phyloP scores from a whole-genome alignment of 2,329 filamentous ascomycete genomes.

The Teratosphaeriaceae sp. region DNA sequence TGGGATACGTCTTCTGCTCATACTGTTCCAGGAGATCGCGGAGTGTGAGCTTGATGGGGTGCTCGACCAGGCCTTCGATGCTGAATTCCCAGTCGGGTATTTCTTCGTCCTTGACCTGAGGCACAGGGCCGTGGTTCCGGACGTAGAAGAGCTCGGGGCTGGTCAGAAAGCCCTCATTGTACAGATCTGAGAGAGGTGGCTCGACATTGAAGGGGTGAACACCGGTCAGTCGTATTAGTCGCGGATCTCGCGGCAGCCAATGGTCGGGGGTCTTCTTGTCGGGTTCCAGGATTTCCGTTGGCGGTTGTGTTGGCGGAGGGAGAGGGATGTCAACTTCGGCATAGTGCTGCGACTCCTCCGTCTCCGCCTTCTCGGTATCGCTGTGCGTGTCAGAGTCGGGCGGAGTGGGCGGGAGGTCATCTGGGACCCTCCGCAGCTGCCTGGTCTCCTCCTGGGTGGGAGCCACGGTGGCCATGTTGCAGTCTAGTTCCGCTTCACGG shows the following conservation, averaged over 20 bases:
- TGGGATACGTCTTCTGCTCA: constrained; percentile 74
- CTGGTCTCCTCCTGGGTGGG: constrained; percentile 8
- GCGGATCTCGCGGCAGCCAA: constrained; percentile 72
- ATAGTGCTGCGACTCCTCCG: constrained; percentile 53
- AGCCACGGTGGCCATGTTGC: constrained; percentile 3
- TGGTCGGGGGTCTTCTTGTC: constrained; percentile 78
- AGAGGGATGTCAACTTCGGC: constrained; percentile 50
- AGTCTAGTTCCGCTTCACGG: too few species aligned
- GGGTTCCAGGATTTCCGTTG: constrained; percentile 60
- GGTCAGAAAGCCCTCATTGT: constrained; percentile 76
- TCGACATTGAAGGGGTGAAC: constrained; percentile 90
- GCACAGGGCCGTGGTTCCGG: constrained; percentile 80
- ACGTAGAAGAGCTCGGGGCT: constrained; percentile 87
- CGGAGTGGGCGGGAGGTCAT: constrained; percentile 26
- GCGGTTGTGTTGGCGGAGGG: constrained; percentile 55
- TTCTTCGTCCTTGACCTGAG: constrained; percentile 63
- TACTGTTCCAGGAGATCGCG: constrained; percentile 66
- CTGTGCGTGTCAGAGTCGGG: constrained; percentile 30
- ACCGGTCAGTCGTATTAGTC: constrained; percentile 80
- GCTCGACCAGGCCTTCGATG: constrained; percentile 78
- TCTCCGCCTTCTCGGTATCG: constrained; percentile 18
- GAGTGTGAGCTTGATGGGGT: constrained; percentile 65
- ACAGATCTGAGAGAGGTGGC: constrained; percentile 70
- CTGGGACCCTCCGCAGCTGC: constrained; percentile 8
- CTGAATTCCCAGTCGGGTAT: constrained; percentile 75